Evolutionary conservation across 768 basidiomycete species (phyloP).

Genomic region (Strobilomyces confusus): DNA sequence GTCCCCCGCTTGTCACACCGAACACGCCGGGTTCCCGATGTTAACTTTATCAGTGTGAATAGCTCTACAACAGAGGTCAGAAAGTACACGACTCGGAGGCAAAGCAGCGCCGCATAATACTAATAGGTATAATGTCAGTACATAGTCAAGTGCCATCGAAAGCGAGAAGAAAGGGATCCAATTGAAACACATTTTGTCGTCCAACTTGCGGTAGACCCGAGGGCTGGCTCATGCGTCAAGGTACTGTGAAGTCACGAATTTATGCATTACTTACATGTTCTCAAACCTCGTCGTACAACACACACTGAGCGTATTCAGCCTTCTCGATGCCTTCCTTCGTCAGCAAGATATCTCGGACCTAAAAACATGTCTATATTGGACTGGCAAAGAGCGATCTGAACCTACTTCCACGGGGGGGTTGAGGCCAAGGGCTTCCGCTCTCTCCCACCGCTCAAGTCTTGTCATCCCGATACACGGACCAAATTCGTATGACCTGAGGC

Average conservation of each 20-base stretch:
- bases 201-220: too few species aligned
- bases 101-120: neutral
- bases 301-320: constrained; percentile 52
- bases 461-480: constrained; percentile 77
- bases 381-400: neutral
- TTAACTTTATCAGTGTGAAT: neutral
- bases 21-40: neutral
- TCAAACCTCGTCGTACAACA: constrained; percentile 49
- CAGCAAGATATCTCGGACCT: constrained; percentile 78
- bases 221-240: too few species aligned
- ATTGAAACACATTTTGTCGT: neutral
- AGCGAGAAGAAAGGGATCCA: neutral
- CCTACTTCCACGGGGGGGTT: constrained; percentile 76
- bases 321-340: constrained; percentile 61
- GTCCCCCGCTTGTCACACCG: neutral
- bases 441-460: constrained; percentile 85
- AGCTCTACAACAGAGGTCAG: neutral
- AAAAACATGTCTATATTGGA: neutral
- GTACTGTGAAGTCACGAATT: neutral
- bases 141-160: neutral
- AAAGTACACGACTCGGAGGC: neutral
- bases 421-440: constrained; percentile 73
- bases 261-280: neutral
- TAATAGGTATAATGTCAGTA: constrained; percentile 6
- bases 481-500: constrained; percentile 64